Percentiles rank a stretch among this genome's conserved stretches.
phyloP scores from a whole-genome alignment of 2,329 filamentous ascomycete species.

The Hypocreales sp. region DNA sequence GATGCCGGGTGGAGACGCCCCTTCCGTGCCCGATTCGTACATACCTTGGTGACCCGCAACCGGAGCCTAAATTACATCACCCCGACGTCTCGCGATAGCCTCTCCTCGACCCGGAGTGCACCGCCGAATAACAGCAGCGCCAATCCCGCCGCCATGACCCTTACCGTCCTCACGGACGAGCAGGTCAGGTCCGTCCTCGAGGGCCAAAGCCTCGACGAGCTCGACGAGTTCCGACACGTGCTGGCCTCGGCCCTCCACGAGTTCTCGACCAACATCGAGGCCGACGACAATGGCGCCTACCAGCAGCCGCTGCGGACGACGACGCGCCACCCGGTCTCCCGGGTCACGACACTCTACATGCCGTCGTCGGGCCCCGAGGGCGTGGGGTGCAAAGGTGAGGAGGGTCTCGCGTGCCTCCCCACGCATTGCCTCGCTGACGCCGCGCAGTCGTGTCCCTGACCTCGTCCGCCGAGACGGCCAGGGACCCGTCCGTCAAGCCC shows the following conservation, averaged over 20 bases:
- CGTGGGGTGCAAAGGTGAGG: conserved; percentile 51
- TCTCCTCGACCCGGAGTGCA: too few species aligned
- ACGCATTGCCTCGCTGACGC: not conserved
- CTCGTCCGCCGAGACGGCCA: conserved; percentile 19
- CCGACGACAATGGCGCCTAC: conserved; percentile 24
- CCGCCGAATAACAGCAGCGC: too few species aligned
- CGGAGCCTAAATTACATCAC: too few species aligned
- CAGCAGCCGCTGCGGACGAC: conserved; percentile 40
- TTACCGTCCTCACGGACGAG: conserved; percentile 42
- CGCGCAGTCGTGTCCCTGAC: conserved; percentile 45
- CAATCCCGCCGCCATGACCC: conserved; percentile 40
- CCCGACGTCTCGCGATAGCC: not conserved
- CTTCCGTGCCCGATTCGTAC: too few species aligned
- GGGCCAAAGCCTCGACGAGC: conserved; percentile 33
- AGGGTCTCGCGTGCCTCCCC: not conserved
- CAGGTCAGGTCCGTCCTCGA: conserved; percentile 40
- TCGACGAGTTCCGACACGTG: conserved; percentile 31
- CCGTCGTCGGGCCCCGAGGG: conserved; percentile 48
- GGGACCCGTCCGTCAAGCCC: conserved; percentile 12
- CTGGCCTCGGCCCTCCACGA: conserved; percentile 40
- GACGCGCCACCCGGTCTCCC: conserved; percentile 29
- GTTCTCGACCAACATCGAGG: conserved; percentile 41
- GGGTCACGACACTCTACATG: conserved; percentile 56
- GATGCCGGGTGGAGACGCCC: too few species aligned
- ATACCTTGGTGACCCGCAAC: too few species aligned